Base-by-base conservation (phyloP, 192 early-diverging fungal species). In the Entomortierella parvispora region DNA sequence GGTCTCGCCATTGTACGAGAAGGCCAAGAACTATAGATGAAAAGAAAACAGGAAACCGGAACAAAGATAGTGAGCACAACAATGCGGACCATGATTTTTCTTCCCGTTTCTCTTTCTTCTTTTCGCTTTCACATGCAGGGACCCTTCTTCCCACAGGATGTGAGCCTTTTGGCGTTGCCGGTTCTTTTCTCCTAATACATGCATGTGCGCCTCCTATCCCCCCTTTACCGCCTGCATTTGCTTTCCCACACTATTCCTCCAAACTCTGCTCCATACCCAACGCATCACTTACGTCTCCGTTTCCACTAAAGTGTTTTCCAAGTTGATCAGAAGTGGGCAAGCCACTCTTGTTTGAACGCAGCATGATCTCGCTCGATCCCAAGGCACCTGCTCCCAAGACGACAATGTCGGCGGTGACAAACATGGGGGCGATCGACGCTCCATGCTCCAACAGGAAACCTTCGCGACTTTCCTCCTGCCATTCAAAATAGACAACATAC, bases 221-320 rank as follows among this genome's bases (percentile, higher is more conserved):
- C 11, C 32, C 25, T n/a, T n/a, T n/a, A n/a, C n/a, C n/a, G n/a
- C n/a, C n/a, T n/a, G n/a, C n/a, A n/a, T n/a, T n/a, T n/a, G n/a
- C 12, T 40, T 40, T 40, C 37, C 37, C 37, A 40, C 37, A 40
- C 37, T 40, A 12, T 5, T 40, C 12, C 37, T 40, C n/a, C n/a
- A n/a, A n/a, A n/a, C n/a, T n/a, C n/a, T n/a, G n/a, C n/a, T n/a
- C n/a, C n/a, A n/a, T n/a, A n/a, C n/a, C n/a, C n/a, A n/a, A n/a
- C n/a, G n/a, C n/a, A n/a, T n/a, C n/a, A 81, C 82, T 81, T 71
- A 83, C 82, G 57, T 83, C 82, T 31, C 82, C 82, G 42, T 84
- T 84, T 29, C 82, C 82, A 45, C 72, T 81, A 47, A 84, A 84
- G 17, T 62, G 52, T 66, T 84, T 71, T 44, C 82, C 82, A 26